Evolutionary conservation across 768 basidiomycete genomes (phyloP).

Genomic region (Tulasnella sp.): DNA sequence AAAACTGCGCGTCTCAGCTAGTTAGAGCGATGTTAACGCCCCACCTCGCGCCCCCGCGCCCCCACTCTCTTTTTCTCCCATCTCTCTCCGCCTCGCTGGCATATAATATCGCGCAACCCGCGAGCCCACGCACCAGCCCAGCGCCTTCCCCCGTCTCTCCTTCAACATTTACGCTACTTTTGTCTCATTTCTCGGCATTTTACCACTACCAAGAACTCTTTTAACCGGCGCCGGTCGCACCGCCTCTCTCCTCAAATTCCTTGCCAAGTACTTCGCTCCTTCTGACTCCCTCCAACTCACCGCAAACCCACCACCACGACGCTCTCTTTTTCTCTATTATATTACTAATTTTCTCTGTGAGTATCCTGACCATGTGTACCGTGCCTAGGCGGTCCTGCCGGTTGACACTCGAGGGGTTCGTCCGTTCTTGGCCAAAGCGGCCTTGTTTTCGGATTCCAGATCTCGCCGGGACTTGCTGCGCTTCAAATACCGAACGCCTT

Average conservation of each 20-base stretch:
- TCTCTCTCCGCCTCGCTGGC: not conserved
- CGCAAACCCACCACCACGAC: not conserved
- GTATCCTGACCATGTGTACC: not conserved
- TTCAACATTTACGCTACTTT: slow-evolving; percentile 5
- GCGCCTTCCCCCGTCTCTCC: not conserved
- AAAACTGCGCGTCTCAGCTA: not conserved
- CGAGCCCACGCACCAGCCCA: not conserved
- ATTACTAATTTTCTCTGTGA: not conserved
- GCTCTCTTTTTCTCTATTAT: not conserved
- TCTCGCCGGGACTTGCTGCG: not conserved
- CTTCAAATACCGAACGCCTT: not conserved
- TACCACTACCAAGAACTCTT: not conserved
- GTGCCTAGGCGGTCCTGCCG: not conserved
- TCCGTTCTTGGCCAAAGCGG: slow-evolving; percentile 1
- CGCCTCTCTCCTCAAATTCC: not conserved
- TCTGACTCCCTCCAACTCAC: not conserved
- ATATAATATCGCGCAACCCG: not conserved
- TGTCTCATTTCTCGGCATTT: not conserved
- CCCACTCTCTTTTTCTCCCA: not conserved
- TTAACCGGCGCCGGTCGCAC: slow-evolving; percentile 11
- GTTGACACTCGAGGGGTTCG: not conserved
- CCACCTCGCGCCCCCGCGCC: not conserved
- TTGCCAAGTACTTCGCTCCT: not conserved
- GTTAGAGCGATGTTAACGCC: not conserved
- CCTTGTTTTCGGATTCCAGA: not conserved